Base-by-base conservation (phyloP, 768 basidiomycete species). In the Cyclocybe aegerita region DNA sequence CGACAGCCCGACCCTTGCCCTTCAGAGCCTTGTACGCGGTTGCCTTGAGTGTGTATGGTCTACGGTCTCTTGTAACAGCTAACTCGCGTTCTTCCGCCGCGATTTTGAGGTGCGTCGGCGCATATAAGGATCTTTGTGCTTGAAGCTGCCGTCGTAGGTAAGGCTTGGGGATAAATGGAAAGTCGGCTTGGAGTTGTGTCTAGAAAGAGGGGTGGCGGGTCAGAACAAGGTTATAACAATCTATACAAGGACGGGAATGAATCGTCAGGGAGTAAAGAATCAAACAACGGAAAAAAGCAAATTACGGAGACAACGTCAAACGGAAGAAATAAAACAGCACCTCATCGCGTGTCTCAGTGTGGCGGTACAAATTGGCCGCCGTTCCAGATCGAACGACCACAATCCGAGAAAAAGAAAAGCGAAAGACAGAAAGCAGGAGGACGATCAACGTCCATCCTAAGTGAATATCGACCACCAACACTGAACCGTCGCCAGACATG, bases 81-180 rank as follows among this genome's bases (percentile, higher is more conserved):
- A 29, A 50, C 78, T 70, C 40, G 23, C 23, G 23, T 23, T 73
- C 70, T 16, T 68, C 57, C 7, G 59, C 62, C 0, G 58, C 58
- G 7, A 93, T 71, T 10, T 65, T 64, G 29, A 88, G 63, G 60
- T 83, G 79, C 0, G 89, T 75, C 0, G 90, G 87, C 0, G 83
- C 87, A 58, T 90, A 93, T 30, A 88, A 73, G 1, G 56, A 57
- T 7, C 73, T 70, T 47, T 77, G 56, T 0, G 44, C 38, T 2
- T 49, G 34, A 5, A 87, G 70, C 8, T 60, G 64, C n/a, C 60
- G 56, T 16, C 79, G 79, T 35, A 90, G 70, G 58, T 83, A 76
- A 0, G 72, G 60, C 45, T 78, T 78, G 0, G 85, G 82, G 9
- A 86, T 74, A 39, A 67, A 66, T 1, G 84, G 82, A 63, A 83